Evolutionary conservation across 257 asterid species (phyloP), one percentile per base, ranked within the genome.

Genomic region (Avicennia marina): DNA sequence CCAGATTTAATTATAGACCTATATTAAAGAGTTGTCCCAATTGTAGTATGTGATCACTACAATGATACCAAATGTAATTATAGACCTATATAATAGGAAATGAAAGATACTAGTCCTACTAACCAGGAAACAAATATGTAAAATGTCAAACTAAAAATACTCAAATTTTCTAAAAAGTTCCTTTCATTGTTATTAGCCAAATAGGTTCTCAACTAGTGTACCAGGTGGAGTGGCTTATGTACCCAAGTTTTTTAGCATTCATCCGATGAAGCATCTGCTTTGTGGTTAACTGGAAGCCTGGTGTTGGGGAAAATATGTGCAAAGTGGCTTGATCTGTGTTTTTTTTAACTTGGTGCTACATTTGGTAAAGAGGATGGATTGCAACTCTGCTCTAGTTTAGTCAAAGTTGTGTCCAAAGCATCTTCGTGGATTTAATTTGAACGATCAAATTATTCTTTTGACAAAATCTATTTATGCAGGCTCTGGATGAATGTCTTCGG

Each of bases 401-500:
- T n/a, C n/a, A n/a, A n/a, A n/a, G n/a, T 44, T 42, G 3, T 42
- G 33, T 32, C n/a, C 11, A 22, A 26, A 20, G 31, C 13, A 38
- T 46, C 53, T 58, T 54, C 31, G 13, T 56, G 36, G 50, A 53
- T 57, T 46, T 61, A 24, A 50, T 20, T 47, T 54, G 43, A 52
- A 38, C 44, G 19, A 1, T 43, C 21, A 39, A 1, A 46, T 53
- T 44, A 31, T n/a, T 63, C 56, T 46, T 50, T 48, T 53, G 18
- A 43, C 26, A 31, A 72, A 63, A 17, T 53, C 38, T 45, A 18
- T 52, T 56, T 72, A 51, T 71, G 53, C 87, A 90, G 98, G 84
- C 87, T 68, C 67, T 90, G 73, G 98, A 90, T 79, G 95, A 87
- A 75, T 79, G 87, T 70, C 94, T 90, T 67, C 98, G 98, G 68